Evolutionary conservation across 768 basidiomycete genomes (phyloP).

Genomic region (Kwoniella sp.): DNA sequence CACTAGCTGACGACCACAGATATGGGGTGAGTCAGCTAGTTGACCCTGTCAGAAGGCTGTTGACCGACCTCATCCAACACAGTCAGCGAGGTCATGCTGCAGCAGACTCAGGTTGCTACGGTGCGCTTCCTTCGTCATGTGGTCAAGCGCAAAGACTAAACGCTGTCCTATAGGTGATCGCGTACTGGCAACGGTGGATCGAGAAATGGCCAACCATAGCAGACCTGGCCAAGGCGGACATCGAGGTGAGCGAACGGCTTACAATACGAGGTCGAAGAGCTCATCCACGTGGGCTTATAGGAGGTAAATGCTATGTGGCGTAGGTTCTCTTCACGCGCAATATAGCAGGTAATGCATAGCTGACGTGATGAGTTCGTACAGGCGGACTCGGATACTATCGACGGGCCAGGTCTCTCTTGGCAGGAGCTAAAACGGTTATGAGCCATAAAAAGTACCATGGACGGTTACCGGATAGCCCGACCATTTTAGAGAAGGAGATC

Average conservation of each 20-base stretch:
- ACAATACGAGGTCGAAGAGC: not conserved
- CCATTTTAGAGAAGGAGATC: slow-evolving; percentile 73
- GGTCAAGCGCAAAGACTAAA: not conserved
- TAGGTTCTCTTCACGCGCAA: slow-evolving; percentile 1
- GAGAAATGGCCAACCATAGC: slow-evolving; percentile 73
- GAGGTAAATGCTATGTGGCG: slow-evolving; percentile 87
- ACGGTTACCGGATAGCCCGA: slow-evolving; percentile 70
- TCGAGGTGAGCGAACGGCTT: slow-evolving; percentile 31
- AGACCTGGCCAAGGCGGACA: slow-evolving; percentile 59
- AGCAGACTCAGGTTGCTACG: slow-evolving; percentile 81
- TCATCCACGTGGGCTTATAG: slow-evolving; percentile 49
- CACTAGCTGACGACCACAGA: slow-evolving; percentile 68
- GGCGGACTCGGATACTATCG: slow-evolving; percentile 78
- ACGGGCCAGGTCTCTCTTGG: slow-evolving; percentile 72
- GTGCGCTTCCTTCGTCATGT: slow-evolving; percentile 11
- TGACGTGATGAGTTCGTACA: not conserved
- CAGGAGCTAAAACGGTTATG: slow-evolving; percentile 76
- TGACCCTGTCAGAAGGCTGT: not conserved
- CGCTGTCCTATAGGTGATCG: slow-evolving; percentile 59
- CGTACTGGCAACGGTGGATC: slow-evolving; percentile 89
- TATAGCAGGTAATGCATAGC: not conserved
- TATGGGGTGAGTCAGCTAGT: slow-evolving; percentile 17
- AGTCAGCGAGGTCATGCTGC: slow-evolving; percentile 78
- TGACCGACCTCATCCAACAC: not conserved
- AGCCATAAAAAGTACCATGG: slow-evolving; percentile 53